Conservation (phyloP, 257 asterid species). For the Petunia axillaris region DNA sequence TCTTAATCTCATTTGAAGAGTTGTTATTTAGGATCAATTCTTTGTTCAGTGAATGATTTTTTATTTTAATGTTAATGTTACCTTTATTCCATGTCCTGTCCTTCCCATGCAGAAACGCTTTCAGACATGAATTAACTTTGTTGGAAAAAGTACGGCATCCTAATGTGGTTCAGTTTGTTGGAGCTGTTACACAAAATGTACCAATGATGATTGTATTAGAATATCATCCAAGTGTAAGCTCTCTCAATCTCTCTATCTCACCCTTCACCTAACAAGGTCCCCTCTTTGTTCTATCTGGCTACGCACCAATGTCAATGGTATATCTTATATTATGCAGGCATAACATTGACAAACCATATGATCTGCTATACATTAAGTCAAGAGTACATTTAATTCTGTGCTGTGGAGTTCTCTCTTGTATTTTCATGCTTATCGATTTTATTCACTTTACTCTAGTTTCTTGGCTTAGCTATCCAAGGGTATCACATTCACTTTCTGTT, state of each 20-base stretch:
- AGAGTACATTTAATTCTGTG: not conserved
- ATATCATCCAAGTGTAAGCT: constrained; percentile 74
- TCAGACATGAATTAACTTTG: constrained; percentile 81
- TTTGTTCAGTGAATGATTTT: not conserved
- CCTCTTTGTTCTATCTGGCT: not conserved
- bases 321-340: not conserved
- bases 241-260: constrained; percentile 37
- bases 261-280: not conserved
- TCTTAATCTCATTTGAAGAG: not conserved
- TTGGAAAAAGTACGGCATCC: constrained; percentile 98
- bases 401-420: not conserved
- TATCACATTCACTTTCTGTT: constrained; percentile 23
- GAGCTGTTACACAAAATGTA: constrained; percentile 94
- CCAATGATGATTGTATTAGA: constrained; percentile 98
- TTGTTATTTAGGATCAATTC: constrained; percentile 19
- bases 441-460: not conserved
- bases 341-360: not conserved
- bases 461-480: not conserved
- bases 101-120: constrained; percentile 67
- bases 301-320: not conserved
- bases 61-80: not conserved
- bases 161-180: constrained; percentile 93
- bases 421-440: not conserved
- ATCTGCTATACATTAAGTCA: not conserved
- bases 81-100: constrained; percentile 3